Percentiles rank a stretch among this genome's conserved stretches.
These are phyloP conservation scores for Chlamydomonas asymmetrica DNA, from an alignment of 139 green algal genomes.

Conservation along the genomic window DNA sequence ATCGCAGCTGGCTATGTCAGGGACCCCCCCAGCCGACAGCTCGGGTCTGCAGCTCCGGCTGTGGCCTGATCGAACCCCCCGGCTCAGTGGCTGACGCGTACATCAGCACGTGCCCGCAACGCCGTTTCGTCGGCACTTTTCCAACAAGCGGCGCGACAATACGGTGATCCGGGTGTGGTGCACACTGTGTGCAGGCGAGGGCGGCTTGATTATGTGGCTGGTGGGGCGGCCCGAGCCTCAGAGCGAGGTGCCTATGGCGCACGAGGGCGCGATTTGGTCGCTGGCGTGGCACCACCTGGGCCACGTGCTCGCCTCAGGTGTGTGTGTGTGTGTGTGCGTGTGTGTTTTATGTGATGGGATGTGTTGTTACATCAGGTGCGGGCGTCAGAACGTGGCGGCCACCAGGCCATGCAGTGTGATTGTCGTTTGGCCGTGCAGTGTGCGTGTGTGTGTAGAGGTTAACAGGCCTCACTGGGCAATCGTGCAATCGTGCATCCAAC, in stretches of 20 bases:
- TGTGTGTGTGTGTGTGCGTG: neutral
- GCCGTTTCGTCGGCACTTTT: too few species aligned
- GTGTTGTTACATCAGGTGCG: neutral
- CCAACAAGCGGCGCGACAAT: neutral
- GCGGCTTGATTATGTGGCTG: conserved; percentile 79
- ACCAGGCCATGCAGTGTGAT: neutral
- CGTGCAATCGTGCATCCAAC: too few species aligned
- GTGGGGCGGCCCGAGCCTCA: conserved; percentile 54
- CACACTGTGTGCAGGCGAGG: conserved; percentile 60
- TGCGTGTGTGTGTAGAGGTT: neutral
- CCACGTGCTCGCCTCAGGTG: conserved; percentile 78
- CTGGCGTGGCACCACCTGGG: conserved; percentile 87
- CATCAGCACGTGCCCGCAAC: neutral
- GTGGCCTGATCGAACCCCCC: neutral
- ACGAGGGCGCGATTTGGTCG: conserved; percentile 39
- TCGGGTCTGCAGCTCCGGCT: neutral
- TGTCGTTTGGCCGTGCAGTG: neutral
- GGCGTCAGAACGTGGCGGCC: neutral
- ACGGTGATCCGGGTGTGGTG: neutral
- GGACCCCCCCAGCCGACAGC: neutral
- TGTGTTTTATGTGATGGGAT: neutral
- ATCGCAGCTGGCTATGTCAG: neutral
- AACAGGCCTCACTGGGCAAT: neutral
- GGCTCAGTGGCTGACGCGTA: neutral
- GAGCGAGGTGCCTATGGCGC: conserved; percentile 26